Evolutionary conservation across 768 basidiomycete species (phyloP).

Genomic region (Rhodotorula graminis): DNA sequence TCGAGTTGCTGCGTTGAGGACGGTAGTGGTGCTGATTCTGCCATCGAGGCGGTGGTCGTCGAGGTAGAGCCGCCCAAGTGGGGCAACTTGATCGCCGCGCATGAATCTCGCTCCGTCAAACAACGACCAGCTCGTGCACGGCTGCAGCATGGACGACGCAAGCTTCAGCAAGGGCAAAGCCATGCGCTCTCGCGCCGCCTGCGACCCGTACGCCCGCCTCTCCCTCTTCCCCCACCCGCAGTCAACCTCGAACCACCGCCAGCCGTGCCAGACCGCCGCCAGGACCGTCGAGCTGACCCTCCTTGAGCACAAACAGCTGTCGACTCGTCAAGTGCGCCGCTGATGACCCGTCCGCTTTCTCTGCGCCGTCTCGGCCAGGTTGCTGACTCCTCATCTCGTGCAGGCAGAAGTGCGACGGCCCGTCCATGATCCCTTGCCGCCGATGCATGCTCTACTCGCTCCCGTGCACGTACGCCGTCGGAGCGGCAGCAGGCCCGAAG

Average conservation of each 20-base stretch:
- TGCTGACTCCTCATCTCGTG: no score
- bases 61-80: no score
- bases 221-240: not conserved
- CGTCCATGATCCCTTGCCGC: not conserved
- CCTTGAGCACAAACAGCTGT: not conserved
- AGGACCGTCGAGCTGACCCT: not conserved
- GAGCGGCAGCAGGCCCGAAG: not conserved
- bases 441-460: constrained; percentile 12
- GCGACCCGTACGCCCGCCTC: not conserved
- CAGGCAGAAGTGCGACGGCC: constrained; percentile 10
- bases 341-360: no score
- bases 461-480: not conserved
- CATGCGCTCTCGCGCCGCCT: not conserved
- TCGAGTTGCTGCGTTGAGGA: no score
- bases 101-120: not conserved
- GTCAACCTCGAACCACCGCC: no score
- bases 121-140: no score
- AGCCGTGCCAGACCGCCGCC: no score
- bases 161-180: not conserved
- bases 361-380: no score
- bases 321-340: not conserved
- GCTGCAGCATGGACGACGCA: not conserved
- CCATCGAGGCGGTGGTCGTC: no score
- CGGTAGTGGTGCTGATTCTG: no score
- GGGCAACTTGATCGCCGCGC: not conserved